Evolutionary conservation across 2,329 filamentous ascomycete species (phyloP).

Genomic region (Epichloe typhina): DNA sequence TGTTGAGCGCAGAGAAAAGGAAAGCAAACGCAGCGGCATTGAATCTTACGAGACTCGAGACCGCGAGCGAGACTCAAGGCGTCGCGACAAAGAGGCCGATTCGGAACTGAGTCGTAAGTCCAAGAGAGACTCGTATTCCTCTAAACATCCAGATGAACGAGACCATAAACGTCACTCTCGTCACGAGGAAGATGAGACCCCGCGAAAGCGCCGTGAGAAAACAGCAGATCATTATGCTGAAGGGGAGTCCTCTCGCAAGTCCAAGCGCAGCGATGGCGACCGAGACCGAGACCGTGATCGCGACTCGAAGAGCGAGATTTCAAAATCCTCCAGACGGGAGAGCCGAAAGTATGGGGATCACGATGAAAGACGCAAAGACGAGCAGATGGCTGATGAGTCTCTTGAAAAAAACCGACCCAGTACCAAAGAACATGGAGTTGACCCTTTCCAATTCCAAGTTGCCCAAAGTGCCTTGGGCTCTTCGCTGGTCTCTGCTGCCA

Average conservation of each 20-base stretch:
- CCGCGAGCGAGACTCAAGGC: constrained; percentile 12
- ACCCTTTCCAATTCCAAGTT: constrained; percentile 48
- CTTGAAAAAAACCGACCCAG: constrained; percentile 7
- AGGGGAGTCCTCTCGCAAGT: constrained; percentile 9
- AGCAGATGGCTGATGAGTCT: constrained; percentile 15
- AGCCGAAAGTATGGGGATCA: constrained; percentile 12
- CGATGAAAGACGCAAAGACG: constrained; percentile 16
- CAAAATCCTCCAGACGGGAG: constrained; percentile 12
- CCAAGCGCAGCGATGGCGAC: constrained; percentile 13
- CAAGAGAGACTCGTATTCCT: constrained; percentile 17
- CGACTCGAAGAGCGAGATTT: constrained; percentile 15
- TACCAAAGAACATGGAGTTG: constrained; percentile 17
- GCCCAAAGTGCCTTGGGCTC: constrained; percentile 27
- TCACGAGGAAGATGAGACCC: constrained; percentile 19
- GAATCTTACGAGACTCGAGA: constrained; percentile 4
- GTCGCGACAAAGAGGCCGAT: constrained; percentile 12
- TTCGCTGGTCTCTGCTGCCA: background rate
- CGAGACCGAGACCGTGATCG: constrained; percentile 15
- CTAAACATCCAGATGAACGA: constrained; percentile 17
- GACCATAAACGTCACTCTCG: constrained; percentile 17
- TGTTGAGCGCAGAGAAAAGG: background rate
- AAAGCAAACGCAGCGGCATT: constrained; percentile 7
- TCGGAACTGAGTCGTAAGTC: constrained; percentile 12
- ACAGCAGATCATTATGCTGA: constrained; percentile 13
- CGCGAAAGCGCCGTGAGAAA: constrained; percentile 17